Conservation (phyloP, 768 basidiomycete species). For the Termitomyces sp. region DNA sequence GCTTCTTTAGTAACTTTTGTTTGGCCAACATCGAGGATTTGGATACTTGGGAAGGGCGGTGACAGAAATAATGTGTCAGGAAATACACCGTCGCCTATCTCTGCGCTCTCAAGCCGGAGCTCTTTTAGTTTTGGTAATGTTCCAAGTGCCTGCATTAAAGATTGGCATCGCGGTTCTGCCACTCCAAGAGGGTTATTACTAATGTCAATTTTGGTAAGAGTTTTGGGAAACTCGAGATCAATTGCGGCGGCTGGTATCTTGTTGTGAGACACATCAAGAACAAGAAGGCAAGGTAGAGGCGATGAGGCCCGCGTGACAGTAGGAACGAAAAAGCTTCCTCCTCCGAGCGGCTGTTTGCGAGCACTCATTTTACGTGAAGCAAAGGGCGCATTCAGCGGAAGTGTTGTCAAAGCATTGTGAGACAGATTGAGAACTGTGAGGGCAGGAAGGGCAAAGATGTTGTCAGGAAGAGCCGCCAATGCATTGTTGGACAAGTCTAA, state of each 20-base stretch:
- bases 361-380: conserved; percentile 17
- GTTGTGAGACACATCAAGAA: conserved; percentile 65
- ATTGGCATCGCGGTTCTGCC: conserved; percentile 22
- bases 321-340: conserved; percentile 59
- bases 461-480: conserved; percentile 54
- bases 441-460: conserved; percentile 63
- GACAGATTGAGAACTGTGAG: conserved; percentile 65
- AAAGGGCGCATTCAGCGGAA: conserved; percentile 64
- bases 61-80: conserved; percentile 31
- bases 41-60: conserved; percentile 44
- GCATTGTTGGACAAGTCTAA: conserved; percentile 75
- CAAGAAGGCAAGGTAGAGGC: conserved; percentile 62
- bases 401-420: conserved; percentile 54
- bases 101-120: conserved; percentile 47
- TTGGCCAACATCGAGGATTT: conserved; percentile 60
- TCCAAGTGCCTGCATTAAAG: conserved; percentile 42
- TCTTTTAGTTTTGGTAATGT: conserved; percentile 49
- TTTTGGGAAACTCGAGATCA: conserved; percentile 46
- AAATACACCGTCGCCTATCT: conserved; percentile 58
- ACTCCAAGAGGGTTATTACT: conserved; percentile 61
- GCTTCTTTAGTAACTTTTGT: conserved; percentile 50
- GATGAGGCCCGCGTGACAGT: conserved; percentile 54
- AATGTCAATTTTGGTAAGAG: conserved; percentile 54
- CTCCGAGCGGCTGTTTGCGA: conserved; percentile 27
- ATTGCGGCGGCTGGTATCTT: conserved; percentile 50